A percentile compares a stretch with the other conserved stretches of the same genome.
phyloP scores from a whole-genome alignment of 1,284 basidiomycete genomes.

The Austropuccinia psidii region DNA sequence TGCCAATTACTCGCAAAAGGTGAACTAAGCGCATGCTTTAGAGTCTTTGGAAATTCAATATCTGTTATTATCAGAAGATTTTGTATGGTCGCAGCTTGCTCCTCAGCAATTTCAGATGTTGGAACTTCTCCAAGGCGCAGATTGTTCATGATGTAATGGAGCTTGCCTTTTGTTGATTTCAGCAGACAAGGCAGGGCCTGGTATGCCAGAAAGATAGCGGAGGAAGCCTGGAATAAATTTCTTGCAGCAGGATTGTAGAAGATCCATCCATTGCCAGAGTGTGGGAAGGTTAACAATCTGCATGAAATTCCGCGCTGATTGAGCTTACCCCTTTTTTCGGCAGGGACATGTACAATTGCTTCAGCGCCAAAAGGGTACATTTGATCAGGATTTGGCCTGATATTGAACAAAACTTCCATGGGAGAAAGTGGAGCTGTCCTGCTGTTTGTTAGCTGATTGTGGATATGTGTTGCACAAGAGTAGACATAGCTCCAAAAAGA shows the following conservation, averaged over 20 bases:
- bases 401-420: not conserved
- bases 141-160: no score
- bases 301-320: not conserved
- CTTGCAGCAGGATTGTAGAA: not conserved
- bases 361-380: not conserved
- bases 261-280: not conserved
- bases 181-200: not conserved
- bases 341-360: not conserved
- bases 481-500: not conserved
- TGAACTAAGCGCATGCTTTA: no score
- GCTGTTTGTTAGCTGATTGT: conserved; percentile 2
- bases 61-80: no score
- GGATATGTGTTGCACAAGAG: not conserved
- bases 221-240: no score
- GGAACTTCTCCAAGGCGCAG: not conserved
- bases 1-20: no score
- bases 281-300: not conserved
- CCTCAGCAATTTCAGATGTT: no score
- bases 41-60: no score
- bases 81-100: no score
- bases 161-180: no score
- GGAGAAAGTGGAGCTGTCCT: not conserved
- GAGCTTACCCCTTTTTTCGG: not conserved
- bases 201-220: no score
- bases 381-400: not conserved